Evolutionary conservation across 2,329 filamentous ascomycete genomes (phyloP), one percentile per base, ranked within the genome.

Genomic region (Fusarium keratoplasticum): DNA sequence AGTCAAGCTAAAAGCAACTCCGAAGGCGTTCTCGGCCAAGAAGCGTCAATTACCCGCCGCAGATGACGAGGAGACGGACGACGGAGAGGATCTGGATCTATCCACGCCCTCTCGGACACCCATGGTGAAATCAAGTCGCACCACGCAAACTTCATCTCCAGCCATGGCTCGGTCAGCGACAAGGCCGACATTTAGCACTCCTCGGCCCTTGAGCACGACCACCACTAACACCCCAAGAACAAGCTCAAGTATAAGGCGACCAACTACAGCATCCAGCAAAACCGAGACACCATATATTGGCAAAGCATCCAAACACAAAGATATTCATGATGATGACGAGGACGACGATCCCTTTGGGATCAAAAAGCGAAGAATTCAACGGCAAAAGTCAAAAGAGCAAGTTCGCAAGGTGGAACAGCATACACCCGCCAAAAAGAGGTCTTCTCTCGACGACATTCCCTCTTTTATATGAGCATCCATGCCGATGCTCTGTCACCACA

Each of bases 311-410:
- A 66, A 58, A 16, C 38, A 61, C 5, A 55, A 47, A 5, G 57
- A 67, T 11, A 25, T 69, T 7, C 64, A 72, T 7, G 69, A 72
- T n/a, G 74, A 76, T 7, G 71, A 75, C n/a, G 77, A 83, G 16
- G 74, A 80, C 0, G 79, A 83, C 33, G 80, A 83, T 66, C 82
- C 78, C 1, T 84, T 84, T 67, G 83, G 83, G 5, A 70, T 84
- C 18, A 74, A 77, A 27, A 78, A 77, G 60, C 76, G 81, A 54
- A 79, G 77, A 55, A 69, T 79, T 44, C 74, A 75, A 27, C 77
- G 83, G 18, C 75, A 79, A 55, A 78, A 80, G 61, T 81, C 82
- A 6, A 77, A 77, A 29, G 80, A 80, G 10, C 73, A 81, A 40
- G 61, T 78, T 5, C 77, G 74, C 58, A 80, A 66, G 22, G 35